Percentiles rank a stretch among this genome's conserved stretches.
These are phyloP conservation scores for Phytophthora melonis DNA, from an alignment of 352 stramenopile species.

Conservation along the genomic window DNA sequence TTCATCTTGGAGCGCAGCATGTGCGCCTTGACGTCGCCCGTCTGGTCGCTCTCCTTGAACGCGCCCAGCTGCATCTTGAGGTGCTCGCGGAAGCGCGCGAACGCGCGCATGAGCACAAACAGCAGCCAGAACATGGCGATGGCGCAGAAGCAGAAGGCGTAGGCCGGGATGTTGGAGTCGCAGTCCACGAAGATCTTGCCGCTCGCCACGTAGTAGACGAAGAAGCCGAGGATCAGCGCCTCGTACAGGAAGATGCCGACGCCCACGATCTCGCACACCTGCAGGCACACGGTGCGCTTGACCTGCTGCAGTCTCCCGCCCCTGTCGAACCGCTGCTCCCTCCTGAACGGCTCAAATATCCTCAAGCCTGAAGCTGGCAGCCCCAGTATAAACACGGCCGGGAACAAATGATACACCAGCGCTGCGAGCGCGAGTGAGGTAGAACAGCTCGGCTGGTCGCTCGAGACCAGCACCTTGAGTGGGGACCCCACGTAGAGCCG, in stretches of 20 bases:
- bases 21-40: conserved; percentile 77
- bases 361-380: conserved; percentile 70
- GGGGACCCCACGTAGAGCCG: conserved; percentile 59
- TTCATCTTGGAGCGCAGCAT: conserved; percentile 68
- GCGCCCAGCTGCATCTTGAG: conserved; percentile 88
- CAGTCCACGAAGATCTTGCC: conserved; percentile 67
- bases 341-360: conserved; percentile 77
- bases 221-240: conserved; percentile 52
- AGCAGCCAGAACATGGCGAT: conserved; percentile 68
- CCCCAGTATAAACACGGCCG: conserved; percentile 65
- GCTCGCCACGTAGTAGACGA: conserved; percentile 68
- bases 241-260: conserved; percentile 67
- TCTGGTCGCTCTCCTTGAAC: conserved; percentile 86
- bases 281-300: conserved; percentile 80
- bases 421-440: conserved; percentile 65
- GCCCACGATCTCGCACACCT: conserved; percentile 78
- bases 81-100: conserved; percentile 83
- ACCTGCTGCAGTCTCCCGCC: conserved; percentile 75
- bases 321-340: conserved; percentile 70
- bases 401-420: conserved; percentile 78
- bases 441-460: conserved; percentile 50
- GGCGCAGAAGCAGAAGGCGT: conserved; percentile 56
- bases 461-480: conserved; percentile 50
- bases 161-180: conserved; percentile 49
- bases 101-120: conserved; percentile 74